phyloP scores from a whole-genome alignment of 805 yeast genomes.

The Lachancea lanzarotensis region DNA sequence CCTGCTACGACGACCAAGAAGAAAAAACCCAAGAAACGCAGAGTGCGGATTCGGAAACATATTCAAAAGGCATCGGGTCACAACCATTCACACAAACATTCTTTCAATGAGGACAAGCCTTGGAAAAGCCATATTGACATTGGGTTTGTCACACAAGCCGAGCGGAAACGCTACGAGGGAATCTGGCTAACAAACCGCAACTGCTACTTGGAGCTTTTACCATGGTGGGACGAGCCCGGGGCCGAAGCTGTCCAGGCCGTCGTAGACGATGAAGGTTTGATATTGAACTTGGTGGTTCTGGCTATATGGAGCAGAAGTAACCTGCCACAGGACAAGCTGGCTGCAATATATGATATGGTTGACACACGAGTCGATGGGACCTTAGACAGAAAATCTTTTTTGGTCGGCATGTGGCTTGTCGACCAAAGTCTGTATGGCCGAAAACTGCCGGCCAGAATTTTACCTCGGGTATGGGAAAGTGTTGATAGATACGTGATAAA shows the following conservation, averaged over 20 bases:
- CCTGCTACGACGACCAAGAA: neutral
- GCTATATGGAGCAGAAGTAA: conserved; percentile 77
- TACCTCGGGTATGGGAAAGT: conserved; percentile 73
- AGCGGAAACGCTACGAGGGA: conserved; percentile 85
- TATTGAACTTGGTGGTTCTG: conserved; percentile 49
- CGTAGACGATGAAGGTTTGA: conserved; percentile 30
- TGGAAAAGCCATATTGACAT: conserved; percentile 81
- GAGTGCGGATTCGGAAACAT: conserved; percentile 6
- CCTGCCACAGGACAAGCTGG: conserved; percentile 54
- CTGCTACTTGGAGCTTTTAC: conserved; percentile 39
- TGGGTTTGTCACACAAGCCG: conserved; percentile 47
- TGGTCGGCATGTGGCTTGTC: conserved; percentile 97
- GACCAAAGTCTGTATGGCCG: conserved; percentile 95
- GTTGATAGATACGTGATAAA: conserved; percentile 36
- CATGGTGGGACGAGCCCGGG: conserved; percentile 28
- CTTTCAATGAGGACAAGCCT: conserved; percentile 83
- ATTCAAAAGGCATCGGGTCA: conserved; percentile 7
- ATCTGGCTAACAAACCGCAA: conserved; percentile 90
- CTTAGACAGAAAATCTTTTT: conserved; percentile 70
- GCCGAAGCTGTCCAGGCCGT: conserved; percentile 17
- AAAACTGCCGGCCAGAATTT: conserved; percentile 69
- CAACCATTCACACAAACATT: conserved; percentile 22
- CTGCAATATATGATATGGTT: conserved; percentile 66
- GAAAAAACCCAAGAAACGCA: conserved; percentile 4
- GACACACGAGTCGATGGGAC: conserved; percentile 64